A percentile compares a stretch with the other conserved stretches of the same genome.
These are phyloP conservation scores for Ceratobasidium papillatum DNA, from an alignment of 1,284 basidiomycete species.

Conservation along the genomic window DNA sequence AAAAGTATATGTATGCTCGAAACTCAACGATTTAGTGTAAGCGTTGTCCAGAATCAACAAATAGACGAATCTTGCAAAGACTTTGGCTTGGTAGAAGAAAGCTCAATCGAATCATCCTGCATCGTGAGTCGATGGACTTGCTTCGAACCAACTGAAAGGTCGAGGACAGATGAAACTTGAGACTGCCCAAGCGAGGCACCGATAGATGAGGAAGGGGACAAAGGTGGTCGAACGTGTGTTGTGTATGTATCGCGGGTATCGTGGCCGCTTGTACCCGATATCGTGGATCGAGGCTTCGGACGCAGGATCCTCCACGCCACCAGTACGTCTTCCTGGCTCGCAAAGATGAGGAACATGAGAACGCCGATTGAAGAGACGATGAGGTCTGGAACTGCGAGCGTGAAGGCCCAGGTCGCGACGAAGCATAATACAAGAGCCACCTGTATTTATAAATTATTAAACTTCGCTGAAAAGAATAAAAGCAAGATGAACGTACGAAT, in stretches of 20 bases:
- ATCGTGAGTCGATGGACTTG: not conserved
- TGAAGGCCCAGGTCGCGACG: slow-evolving; percentile 4
- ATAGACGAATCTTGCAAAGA: not conserved
- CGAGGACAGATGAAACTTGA: not conserved
- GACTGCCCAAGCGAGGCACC: not conserved
- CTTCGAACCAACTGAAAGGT: not conserved
- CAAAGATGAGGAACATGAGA: slow-evolving; percentile 27
- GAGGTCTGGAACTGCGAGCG: slow-evolving; percentile 18
- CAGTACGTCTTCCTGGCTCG: slow-evolving; percentile 21
- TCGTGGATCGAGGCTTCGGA: not conserved
- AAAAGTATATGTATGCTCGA: too few species aligned
- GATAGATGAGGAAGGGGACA: not conserved
- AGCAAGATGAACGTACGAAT: not conserved
- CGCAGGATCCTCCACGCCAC: slow-evolving; percentile 8
- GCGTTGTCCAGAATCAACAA: not conserved
- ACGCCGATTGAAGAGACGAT: slow-evolving; percentile 7
- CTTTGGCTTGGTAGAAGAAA: not conserved
- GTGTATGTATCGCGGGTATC: not conserved
- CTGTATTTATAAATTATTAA: not conserved
- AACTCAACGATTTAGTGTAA: not conserved
- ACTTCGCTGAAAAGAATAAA: not conserved
- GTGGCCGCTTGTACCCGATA: not conserved
- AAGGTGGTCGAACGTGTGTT: not conserved
- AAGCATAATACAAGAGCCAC: slow-evolving; percentile 18
- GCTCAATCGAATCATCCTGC: not conserved